phyloP scores from a whole-genome alignment of 1,284 basidiomycete species.

The Sanguinoderma infundibulare region DNA sequence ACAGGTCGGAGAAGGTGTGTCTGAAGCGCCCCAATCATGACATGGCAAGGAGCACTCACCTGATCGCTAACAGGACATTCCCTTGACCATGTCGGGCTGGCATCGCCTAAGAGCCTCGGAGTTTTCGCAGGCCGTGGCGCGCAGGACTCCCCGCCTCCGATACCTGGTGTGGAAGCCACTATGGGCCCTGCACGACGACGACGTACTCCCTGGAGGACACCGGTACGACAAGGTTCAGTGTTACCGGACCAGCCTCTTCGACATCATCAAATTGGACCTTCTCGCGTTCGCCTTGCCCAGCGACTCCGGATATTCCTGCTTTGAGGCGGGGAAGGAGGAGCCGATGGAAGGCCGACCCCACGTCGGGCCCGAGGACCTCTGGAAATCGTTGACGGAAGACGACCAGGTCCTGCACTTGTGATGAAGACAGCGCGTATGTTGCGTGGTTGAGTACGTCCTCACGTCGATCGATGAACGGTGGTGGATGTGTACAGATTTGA shows the following conservation, averaged over 20 bases:
- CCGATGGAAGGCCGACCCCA: not conserved
- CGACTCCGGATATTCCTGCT: not conserved
- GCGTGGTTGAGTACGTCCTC: not conserved
- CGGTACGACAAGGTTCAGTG: not conserved
- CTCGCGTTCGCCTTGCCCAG: not conserved
- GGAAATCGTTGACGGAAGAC: not conserved
- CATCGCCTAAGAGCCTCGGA: too few species aligned
- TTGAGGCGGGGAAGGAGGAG: not conserved
- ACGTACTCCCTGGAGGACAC: not conserved
- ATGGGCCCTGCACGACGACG: not conserved
- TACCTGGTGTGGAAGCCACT: not conserved
- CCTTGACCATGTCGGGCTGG: too few species aligned
- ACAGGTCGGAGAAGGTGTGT: not conserved
- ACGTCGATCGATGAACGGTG: not conserved
- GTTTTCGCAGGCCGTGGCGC: not conserved
- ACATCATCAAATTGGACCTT: not conserved
- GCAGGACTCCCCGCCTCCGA: not conserved
- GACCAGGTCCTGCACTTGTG: not conserved
- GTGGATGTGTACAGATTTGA: not conserved
- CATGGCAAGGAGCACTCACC: too few species aligned
- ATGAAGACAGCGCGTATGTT: not conserved
- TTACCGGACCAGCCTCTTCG: not conserved
- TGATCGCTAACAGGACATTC: too few species aligned
- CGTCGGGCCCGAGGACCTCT: not conserved
- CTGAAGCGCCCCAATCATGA: not conserved